Conservation (phyloP, 2,329 filamentous ascomycete species). For the Blastomyces parvus region DNA sequence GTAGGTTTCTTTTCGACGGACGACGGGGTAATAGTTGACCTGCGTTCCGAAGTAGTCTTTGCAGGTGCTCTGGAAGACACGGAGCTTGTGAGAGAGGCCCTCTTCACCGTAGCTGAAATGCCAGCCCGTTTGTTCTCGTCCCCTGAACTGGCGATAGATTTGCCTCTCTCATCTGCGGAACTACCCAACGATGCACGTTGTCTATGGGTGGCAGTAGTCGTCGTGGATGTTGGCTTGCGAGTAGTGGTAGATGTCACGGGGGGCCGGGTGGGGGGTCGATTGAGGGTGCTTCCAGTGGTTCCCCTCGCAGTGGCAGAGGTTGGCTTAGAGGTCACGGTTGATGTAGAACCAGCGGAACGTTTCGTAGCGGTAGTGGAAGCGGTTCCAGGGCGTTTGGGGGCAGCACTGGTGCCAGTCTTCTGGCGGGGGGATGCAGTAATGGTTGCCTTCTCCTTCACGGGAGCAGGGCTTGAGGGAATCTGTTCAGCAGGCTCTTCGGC, state of each 20-base stretch:
- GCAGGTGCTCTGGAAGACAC: slow-evolving; percentile 28
- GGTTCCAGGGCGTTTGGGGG: slow-evolving; percentile 28
- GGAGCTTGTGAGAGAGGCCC: slow-evolving; percentile 36
- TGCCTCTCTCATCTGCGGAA: slow-evolving; percentile 36
- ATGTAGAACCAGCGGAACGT: slow-evolving; percentile 22
- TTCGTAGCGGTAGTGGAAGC: slow-evolving; percentile 26
- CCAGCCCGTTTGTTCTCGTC: slow-evolving; percentile 35
- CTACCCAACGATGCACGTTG: slow-evolving; percentile 36
- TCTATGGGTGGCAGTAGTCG: slow-evolving; percentile 31
- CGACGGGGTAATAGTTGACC: slow-evolving; percentile 31
- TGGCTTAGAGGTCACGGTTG: slow-evolving; percentile 21
- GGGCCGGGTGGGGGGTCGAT: slow-evolving; percentile 38
- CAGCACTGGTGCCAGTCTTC: slow-evolving; percentile 24
- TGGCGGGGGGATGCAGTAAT: slow-evolving; percentile 24
- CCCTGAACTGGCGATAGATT: slow-evolving; percentile 35
- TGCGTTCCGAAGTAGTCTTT: slow-evolving; percentile 28
- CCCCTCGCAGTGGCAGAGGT: slow-evolving; percentile 24
- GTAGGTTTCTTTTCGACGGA: slow-evolving; percentile 26
- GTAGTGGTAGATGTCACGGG: slow-evolving; percentile 23
- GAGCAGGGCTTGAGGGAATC: slow-evolving; percentile 27
- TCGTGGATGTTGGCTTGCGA: slow-evolving; percentile 22
- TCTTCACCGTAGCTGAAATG: slow-evolving; percentile 36
- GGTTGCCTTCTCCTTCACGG: slow-evolving; percentile 27
- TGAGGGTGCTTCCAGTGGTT: slow-evolving; percentile 31
- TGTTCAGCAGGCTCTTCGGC: slow-evolving; percentile 12